Base-by-base conservation (phyloP, 345 rosid genomes). In the Excoecaria agallocha region DNA sequence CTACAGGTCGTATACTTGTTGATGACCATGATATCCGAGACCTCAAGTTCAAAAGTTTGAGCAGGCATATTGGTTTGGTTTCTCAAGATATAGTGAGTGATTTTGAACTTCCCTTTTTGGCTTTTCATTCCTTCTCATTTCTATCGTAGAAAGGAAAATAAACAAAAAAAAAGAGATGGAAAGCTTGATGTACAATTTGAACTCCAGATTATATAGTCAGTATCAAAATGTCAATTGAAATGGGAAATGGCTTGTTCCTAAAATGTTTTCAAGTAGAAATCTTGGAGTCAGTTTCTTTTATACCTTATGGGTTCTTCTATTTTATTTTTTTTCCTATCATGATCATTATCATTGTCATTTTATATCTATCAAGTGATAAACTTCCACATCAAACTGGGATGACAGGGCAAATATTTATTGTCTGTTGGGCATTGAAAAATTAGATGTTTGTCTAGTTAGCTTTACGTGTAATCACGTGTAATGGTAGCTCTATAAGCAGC, bases 71-170 rank as follows among this genome's bases (percentile, higher is more conserved):
- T 75, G 89, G 97, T 82, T 84, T 95, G 30, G 99, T 95, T 84
- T 95, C 99, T 71, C 99, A 95, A 81, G 98, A 95, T 83, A 88
- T 79, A 71, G 98, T 92, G 76, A 87, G 93, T 81, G 24, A 69
- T 59, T 69, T 50, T 45, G 46, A 60, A 68, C 30, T 67, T 50
- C 35, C 60, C 59, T 72, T 77, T 41, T 48, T n/a, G 17, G 51
- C 25, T 51, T 69, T 65, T 39, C 5, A 16, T 19, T 50, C 22
- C 16, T n/a, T n/a, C n/a, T 10, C 10, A 0, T 12, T 37, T 49
- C 54, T 25, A 20, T 6, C 43, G 17, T 6, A 35, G n/a, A 68
- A 22, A 20, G 20, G 30, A 46, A 37, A 56, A 3, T 6, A 19
- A 69, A n/a, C 3, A 19, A 25, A 30, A 68, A n/a, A n/a, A 49